Conservation (phyloP, 441 rosid species). For the Gossypium schwendimanii region DNA sequence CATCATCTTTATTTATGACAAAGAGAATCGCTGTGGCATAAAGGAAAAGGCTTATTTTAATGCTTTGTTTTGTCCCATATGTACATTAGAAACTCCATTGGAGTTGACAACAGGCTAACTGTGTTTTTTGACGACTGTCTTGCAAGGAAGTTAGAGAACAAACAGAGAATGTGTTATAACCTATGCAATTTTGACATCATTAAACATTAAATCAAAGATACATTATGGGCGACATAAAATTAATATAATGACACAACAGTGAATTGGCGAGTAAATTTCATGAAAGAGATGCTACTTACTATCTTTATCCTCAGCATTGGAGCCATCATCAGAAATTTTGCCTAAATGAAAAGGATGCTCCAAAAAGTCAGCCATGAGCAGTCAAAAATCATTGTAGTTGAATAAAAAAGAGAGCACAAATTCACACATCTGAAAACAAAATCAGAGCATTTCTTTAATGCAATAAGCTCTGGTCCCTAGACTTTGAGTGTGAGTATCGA, state of each 20-base stretch:
- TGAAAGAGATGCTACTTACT: conserved; percentile 33
- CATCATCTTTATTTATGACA: conserved; percentile 3
- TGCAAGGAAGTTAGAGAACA: neutral
- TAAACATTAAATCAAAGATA: neutral
- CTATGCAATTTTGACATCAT: neutral
- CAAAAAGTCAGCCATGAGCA: conserved; percentile 10
- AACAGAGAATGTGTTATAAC: neutral
- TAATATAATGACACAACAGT: neutral
- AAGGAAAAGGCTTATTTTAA: neutral
- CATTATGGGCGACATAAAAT: neutral
- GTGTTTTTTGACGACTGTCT: neutral
- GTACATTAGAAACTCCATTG: neutral
- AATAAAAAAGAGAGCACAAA: neutral
- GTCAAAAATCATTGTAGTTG: neutral
- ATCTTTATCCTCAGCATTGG: conserved; percentile 33
- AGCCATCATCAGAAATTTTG: conserved; percentile 35
- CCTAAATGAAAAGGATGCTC: conserved; percentile 26
- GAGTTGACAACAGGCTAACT: neutral
- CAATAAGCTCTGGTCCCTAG: neutral
- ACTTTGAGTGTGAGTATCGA: neutral
- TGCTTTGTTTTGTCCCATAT: neutral
- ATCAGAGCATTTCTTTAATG: neutral
- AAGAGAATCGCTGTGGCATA: neutral
- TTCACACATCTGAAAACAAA: neutral
- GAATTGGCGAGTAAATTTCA: neutral